Percentiles rank a stretch among this genome's conserved stretches.
Evolutionary conservation across 768 basidiomycete genomes (phyloP).

Genomic region (Mycena galopus): DNA sequence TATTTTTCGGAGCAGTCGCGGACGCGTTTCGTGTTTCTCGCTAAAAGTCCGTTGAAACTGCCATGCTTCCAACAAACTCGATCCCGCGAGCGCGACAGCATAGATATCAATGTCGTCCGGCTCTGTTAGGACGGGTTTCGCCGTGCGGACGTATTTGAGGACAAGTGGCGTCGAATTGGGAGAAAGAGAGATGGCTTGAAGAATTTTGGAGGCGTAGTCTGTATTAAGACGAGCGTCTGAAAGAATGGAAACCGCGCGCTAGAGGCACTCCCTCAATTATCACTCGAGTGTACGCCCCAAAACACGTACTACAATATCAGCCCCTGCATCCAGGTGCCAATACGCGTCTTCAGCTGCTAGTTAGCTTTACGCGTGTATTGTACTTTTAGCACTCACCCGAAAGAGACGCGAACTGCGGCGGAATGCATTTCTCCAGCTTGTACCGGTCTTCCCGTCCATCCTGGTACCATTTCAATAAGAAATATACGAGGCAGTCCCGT

Average conservation of each 20-base stretch:
- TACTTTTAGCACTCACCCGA: constrained; percentile 44
- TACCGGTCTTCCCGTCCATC: constrained; percentile 71
- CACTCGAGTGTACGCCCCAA: not conserved
- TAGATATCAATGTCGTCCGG: constrained; percentile 82
- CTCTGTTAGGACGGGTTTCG: constrained; percentile 77
- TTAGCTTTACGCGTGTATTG: not conserved
- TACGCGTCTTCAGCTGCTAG: constrained; percentile 68
- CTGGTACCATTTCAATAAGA: constrained; percentile 82
- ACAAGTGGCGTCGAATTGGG: constrained; percentile 68
- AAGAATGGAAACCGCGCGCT: constrained; percentile 81
- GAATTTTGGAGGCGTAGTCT: constrained; percentile 84
- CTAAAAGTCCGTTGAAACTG: constrained; percentile 78
- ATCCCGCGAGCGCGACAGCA: constrained; percentile 73
- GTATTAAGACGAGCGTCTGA: constrained; percentile 81
- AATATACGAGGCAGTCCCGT: constrained; percentile 86
- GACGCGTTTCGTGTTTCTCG: constrained; percentile 66
- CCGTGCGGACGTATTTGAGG: constrained; percentile 80
- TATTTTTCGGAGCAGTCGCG: constrained; percentile 68
- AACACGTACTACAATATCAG: constrained; percentile 70
- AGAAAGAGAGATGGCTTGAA: constrained; percentile 70
- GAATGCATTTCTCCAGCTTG: constrained; percentile 68
- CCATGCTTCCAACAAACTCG: constrained; percentile 81
- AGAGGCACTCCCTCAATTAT: constrained; percentile 9
- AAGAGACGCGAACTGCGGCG: constrained; percentile 80
- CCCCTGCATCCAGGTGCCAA: constrained; percentile 83